A percentile compares a stretch with the other conserved stretches of the same genome.
Evolutionary conservation across 352 stramenopile species (phyloP).

Genomic region (Phytopythium sindhum): DNA sequence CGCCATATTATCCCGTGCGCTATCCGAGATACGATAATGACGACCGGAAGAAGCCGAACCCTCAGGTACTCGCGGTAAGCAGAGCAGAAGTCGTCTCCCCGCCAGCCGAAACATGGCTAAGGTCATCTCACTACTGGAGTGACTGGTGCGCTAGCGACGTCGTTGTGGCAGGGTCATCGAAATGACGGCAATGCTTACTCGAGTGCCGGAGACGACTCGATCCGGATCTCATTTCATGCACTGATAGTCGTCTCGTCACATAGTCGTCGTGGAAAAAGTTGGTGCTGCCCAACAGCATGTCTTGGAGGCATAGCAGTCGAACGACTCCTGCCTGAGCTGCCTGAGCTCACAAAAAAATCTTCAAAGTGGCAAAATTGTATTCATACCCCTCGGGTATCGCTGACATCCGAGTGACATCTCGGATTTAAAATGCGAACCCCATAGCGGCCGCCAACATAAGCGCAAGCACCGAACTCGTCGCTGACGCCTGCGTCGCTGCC

Average conservation of each 20-base stretch:
- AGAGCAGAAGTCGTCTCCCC: not conserved
- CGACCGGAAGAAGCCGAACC: not conserved
- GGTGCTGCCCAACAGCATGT: not conserved
- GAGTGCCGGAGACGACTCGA: not conserved
- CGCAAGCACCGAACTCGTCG: not conserved
- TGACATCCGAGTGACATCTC: not conserved
- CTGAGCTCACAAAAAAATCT: too few relatives aligned
- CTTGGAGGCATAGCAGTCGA: slow-evolving; percentile 4
- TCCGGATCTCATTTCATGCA: not conserved
- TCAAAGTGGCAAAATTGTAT: too few relatives aligned
- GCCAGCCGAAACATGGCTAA: not conserved
- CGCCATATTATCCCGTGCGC: not conserved
- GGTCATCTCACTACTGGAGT: not conserved
- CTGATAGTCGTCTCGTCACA: not conserved
- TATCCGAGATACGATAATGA: not conserved
- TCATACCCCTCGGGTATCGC: too few relatives aligned
- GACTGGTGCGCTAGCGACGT: not conserved
- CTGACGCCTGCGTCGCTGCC: not conserved
- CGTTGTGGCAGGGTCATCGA: not conserved
- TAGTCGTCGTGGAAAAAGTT: not conserved
- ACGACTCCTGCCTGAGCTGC: slow-evolving; percentile 2
- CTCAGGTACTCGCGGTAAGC: not conserved
- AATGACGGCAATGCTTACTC: slow-evolving; percentile 6
- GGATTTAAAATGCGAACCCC: not conserved
- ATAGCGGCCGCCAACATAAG: too few relatives aligned